phyloP scores from a whole-genome alignment of 805 yeast species.

The Blastobotrys mokoenaii region DNA sequence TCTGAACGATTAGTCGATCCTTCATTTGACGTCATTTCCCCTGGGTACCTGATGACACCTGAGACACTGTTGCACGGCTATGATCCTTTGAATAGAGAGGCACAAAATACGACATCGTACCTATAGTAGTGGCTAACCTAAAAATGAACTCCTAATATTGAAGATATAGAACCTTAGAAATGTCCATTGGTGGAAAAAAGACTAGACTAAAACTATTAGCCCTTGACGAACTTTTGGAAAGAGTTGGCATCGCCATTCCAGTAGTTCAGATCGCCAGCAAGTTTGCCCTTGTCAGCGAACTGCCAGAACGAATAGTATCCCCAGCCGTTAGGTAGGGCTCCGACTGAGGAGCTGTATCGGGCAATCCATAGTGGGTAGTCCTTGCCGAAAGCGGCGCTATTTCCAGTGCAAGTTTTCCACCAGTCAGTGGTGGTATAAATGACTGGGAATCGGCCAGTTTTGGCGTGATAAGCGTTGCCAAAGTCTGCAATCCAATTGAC shows the following conservation, averaged over 20 bases:
- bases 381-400: neutral
- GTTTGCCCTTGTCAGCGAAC: slow-evolving; percentile 1
- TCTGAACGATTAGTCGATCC: too few relatives aligned
- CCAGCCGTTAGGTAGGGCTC: neutral
- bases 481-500: slow-evolving; percentile 1
- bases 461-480: neutral
- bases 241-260: neutral
- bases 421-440: slow-evolving; percentile 1
- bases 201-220: too few relatives aligned
- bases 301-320: neutral
- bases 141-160: too few relatives aligned
- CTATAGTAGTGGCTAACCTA: too few relatives aligned
- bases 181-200: too few relatives aligned
- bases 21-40: too few relatives aligned
- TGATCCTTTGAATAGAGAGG: too few relatives aligned
- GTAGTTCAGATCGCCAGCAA: slow-evolving; percentile 1
- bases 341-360: neutral
- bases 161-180: too few relatives aligned
- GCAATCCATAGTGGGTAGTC: slow-evolving; percentile 2
- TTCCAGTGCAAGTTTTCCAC: slow-evolving; percentile 1
- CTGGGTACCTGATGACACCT: too few relatives aligned
- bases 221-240: too few relatives aligned
- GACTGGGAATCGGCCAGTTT: slow-evolving; percentile 1
- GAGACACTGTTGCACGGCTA: too few relatives aligned
- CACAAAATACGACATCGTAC: too few relatives aligned